phyloP scores from a whole-genome alignment of 176 grass and related monocot species.

The Triticum aestivum region IWGSC_CS_RefSeq_v2.1 NC_057804.1:447997799-447998298 shows the following conservation, averaged over 20 bases:
- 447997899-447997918: neutral
- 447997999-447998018: constrained; percentile 4
- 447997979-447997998: constrained; percentile 2
- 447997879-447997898: neutral
- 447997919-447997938: neutral
- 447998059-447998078: too few relatives aligned
- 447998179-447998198: neutral
- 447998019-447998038: neutral
- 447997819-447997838: neutral
- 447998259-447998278: neutral
- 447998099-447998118: neutral
- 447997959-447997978: neutral
- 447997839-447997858: neutral
- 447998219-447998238: neutral
- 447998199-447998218: neutral
- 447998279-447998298: neutral
- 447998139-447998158: neutral
- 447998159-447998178: neutral
- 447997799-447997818: neutral
- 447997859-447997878: neutral
- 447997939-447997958: neutral
- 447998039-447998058: neutral
- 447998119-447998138: neutral
- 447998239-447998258: neutral
- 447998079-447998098: too few relatives aligned